Evolutionary conservation across 768 basidiomycete genomes (phyloP).

Genomic region (Termitomyces sp.): DNA sequence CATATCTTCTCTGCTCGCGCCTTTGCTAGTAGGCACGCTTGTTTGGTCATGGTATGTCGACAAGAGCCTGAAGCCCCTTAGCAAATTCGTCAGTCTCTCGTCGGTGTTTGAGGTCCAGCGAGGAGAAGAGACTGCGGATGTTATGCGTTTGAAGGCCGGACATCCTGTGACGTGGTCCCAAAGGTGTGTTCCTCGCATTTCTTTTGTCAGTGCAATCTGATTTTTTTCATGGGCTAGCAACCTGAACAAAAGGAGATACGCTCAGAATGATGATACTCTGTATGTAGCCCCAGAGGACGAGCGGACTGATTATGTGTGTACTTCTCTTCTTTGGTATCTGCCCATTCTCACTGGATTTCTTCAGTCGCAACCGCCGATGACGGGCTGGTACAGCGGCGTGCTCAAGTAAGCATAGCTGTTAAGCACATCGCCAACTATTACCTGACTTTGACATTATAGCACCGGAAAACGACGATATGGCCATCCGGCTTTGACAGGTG

Average conservation of each 20-base stretch:
- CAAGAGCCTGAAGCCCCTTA: slow-evolving; percentile 61
- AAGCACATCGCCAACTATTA: neutral
- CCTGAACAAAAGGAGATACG: slow-evolving; percentile 81
- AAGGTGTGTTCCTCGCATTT: slow-evolving; percentile 43
- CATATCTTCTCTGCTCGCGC: slow-evolving; percentile 54
- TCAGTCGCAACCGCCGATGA: slow-evolving; percentile 95
- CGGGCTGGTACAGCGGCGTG: slow-evolving; percentile 90
- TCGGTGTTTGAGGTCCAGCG: slow-evolving; percentile 86
- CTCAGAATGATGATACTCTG: slow-evolving; percentile 87
- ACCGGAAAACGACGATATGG: slow-evolving; percentile 95
- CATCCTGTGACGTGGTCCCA: slow-evolving; percentile 89
- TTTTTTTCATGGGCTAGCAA: slow-evolving; percentile 41
- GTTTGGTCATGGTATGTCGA: slow-evolving; percentile 80
- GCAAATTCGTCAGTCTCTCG: slow-evolving; percentile 79
- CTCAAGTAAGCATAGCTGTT: slow-evolving; percentile 55
- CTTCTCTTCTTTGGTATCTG: neutral
- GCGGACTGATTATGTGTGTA: slow-evolving; percentile 77
- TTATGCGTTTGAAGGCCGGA: slow-evolving; percentile 66
- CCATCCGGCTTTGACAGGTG: slow-evolving; percentile 91
- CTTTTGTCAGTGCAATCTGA: neutral
- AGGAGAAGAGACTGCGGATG: slow-evolving; percentile 80
- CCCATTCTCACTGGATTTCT: slow-evolving; percentile 5
- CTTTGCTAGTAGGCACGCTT: slow-evolving; percentile 69
- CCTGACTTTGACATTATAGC: slow-evolving; percentile 29
- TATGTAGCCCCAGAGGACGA: slow-evolving; percentile 96